Base-by-base conservation (phyloP, 352 stramenopile genomes). In the Aphanomyces cochlioides region DNA sequence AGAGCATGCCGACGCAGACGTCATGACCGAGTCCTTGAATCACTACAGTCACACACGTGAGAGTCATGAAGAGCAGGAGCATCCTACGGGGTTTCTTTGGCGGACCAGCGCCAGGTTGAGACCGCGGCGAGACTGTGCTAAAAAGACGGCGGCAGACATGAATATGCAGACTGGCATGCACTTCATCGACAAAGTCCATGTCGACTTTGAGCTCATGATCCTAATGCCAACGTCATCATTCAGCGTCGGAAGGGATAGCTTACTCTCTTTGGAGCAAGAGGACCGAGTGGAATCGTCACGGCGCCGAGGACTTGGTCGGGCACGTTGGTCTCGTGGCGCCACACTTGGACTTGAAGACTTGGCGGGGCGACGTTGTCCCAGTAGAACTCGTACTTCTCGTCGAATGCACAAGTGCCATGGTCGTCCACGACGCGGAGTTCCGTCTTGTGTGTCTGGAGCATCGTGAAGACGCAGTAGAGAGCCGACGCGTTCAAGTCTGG, bases 371-470 rank as follows among this genome's bases (percentile, higher is more conserved):
- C 34, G 7, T 21, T 61, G 17, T 63, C 64, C 64, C 64, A 70
- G 54, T 64, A 70, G 54, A 70, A 70, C 47, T 70, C 64, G 19
- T 70, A 70, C 19, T 70, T 70, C 19, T 70, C 64, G 40, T 70
- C 64, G 36, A 70, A 41, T 21, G 50, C 12, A 13, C 37, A 61
- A 28, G 43, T 7, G n/a, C 54, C 45, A 41, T 13, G 5, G 39
- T 17, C 21, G 7, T 63, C 48, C 47, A 70, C 5, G 36, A 34
- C n/a, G 4, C 64, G 48, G 10, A 61, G 34, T 36, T 70, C 64
- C 6, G 64, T 70, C 64, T 70, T 70, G 64, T 70, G 64, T 5
- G 43, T 70, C 54, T 70, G 43, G 13, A 15, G 8, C 34, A 70
- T 21, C 39, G 47, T 61, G 7, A 70, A 36, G 38, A 70, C 56